A percentile compares a stretch with the other conserved stretches of the same genome.
phyloP scores from a whole-genome alignment of 192 early-diverging fungal species.

The Dimargaris cristalligena region DNA sequence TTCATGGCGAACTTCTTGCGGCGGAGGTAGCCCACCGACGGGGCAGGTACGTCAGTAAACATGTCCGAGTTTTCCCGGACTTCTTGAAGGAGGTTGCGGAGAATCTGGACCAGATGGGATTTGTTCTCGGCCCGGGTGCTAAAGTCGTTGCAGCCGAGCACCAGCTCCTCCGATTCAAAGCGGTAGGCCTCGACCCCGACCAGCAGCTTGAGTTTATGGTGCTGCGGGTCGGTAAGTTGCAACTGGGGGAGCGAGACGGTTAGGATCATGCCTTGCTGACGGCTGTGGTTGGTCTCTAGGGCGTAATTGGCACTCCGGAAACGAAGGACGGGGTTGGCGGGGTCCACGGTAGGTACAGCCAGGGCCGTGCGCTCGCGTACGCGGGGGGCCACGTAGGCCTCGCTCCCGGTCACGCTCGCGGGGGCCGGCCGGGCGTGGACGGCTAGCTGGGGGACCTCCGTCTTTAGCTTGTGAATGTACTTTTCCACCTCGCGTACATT shows the following conservation, averaged over 20 bases:
- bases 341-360: background rate
- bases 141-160: conserved; percentile 3
- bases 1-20: background rate
- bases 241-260: conserved; percentile 1
- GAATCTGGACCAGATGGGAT: background rate
- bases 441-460: conserved; percentile 1
- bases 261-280: background rate
- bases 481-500: conserved; percentile 3
- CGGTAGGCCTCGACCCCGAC: background rate
- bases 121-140: conserved; percentile 1
- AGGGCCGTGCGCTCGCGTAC: background rate
- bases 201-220: conserved; percentile 5
- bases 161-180: conserved; percentile 1
- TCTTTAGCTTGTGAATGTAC: conserved; percentile 2
- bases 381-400: background rate
- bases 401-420: background rate
- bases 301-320: conserved; percentile 1
- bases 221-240: background rate
- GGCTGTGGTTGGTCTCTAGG: background rate
- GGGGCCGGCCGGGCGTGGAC: background rate
- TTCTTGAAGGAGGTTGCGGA: background rate
- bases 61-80: background rate
- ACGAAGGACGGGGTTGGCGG: conserved; percentile 1
- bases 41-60: conserved; percentile 8
- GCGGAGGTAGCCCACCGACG: background rate